Base-by-base conservation (phyloP, 1,284 basidiomycete genomes). In the Rhizopogon hawkerae region DNA sequence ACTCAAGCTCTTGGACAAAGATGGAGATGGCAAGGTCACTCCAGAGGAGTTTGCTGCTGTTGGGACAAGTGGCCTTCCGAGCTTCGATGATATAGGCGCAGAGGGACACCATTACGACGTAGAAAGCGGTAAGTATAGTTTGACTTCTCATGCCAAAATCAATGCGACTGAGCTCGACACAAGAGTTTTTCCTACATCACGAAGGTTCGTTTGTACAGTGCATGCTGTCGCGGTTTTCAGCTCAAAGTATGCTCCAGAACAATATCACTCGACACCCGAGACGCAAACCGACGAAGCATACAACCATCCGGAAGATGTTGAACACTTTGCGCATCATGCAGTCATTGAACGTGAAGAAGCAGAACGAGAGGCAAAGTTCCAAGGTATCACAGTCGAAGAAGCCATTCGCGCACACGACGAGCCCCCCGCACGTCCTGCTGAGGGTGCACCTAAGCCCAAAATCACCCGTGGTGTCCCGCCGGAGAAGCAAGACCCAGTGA, bases 211-310 rank as follows among this genome's bases (percentile, higher is more conserved):
- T 13, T 42, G 36, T 24, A 42, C 37, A 43, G 6, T n/a, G 7
- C 29, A n/a, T 21, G 13, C 29, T 33, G 7, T 31, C 7, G 4
- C 4, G 8, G 31, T 21, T 9, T 31, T 29, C 9, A 33, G 16
- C 11, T 43, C 41, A 43, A 18, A 33, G 5, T 8, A 33, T 33
- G 26, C 16, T 26, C 48, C 62, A 84, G 89, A 96, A 73, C 72
- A 91, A 67, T 96, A 79, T 74, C 95, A 99, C 71, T 88, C 78
- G 23, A 97, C 93, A 18, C 93, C 93, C 0, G 95, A 98, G 66
- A 96, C 94, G 0, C 95, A 98, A 69, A 92, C 90, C 0, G 94
- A 97, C 63, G 92, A 93, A 58, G 78, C 92, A 0, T 98, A 98
- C 71, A 87, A 66, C 52, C 95, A 99, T 67, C 83, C 90, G 2